A percentile compares a stretch with the other conserved stretches of the same genome.
phyloP scores from a whole-genome alignment of 371 early-diverging fungal genomes.

The Rhizopus delemar region DNA sequence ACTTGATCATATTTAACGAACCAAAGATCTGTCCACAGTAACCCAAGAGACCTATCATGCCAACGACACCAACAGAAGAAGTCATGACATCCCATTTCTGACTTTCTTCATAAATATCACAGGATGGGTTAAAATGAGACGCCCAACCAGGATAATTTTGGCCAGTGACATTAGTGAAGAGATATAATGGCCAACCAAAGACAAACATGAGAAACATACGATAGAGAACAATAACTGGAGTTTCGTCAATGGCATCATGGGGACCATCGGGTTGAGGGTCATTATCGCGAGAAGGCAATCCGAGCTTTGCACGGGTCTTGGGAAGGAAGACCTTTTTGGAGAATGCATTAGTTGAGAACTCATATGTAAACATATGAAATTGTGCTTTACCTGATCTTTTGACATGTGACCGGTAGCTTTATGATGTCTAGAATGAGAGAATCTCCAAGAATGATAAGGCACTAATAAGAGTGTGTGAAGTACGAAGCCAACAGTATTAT shows the following conservation, averaged over 20 bases:
- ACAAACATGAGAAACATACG: slow-evolving; percentile 65
- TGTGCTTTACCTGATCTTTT: slow-evolving; percentile 65
- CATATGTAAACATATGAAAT: no score
- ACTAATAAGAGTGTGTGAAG: slow-evolving; percentile 84
- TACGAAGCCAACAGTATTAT: slow-evolving; percentile 80
- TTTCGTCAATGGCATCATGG: slow-evolving; percentile 57
- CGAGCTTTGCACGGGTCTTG: slow-evolving; percentile 57
- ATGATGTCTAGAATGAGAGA: slow-evolving; percentile 82
- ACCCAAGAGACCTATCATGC: slow-evolving; percentile 54
- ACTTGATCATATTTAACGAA: slow-evolving; percentile 64
- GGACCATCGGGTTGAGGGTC: slow-evolving; percentile 44
- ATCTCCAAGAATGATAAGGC: slow-evolving; percentile 80
- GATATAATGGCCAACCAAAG: slow-evolving; percentile 88
- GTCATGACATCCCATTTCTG: slow-evolving; percentile 65
- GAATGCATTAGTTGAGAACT: no score
- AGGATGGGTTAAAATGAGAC: slow-evolving; percentile 79
- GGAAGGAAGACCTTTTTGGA: slow-evolving; percentile 75
- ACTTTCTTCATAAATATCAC: slow-evolving; percentile 73
- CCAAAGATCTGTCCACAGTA: slow-evolving; percentile 59
- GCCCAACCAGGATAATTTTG: slow-evolving; percentile 73
- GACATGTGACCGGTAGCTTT: slow-evolving; percentile 79
- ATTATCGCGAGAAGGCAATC: slow-evolving; percentile 40
- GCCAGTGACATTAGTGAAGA: slow-evolving; percentile 73
- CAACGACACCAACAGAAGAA: slow-evolving; percentile 70
- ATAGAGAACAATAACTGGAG: slow-evolving; percentile 65